Conservation (phyloP, 2,329 filamentous ascomycete genomes). For the Colletotrichum viniferum region DNA sequence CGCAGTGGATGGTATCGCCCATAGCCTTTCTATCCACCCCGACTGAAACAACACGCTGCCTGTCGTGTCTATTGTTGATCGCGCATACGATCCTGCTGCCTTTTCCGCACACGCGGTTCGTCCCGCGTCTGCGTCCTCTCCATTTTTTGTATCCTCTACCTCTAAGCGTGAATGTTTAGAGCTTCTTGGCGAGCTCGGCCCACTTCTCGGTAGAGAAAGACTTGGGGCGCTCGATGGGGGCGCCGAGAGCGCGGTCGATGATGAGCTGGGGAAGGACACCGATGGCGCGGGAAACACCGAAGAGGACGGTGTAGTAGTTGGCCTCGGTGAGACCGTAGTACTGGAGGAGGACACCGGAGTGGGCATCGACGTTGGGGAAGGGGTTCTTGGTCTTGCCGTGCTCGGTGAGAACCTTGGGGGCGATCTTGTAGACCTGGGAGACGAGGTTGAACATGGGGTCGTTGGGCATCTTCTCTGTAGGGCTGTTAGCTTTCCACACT, state of each 20-base stretch:
- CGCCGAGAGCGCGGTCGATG: conserved; percentile 96
- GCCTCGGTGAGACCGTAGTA: conserved; percentile 99
- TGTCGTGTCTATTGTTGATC: conserved; percentile 20
- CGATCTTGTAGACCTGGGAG: conserved; percentile 99
- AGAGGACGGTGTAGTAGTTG: conserved; percentile 99
- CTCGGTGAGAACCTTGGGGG: conserved; percentile 95
- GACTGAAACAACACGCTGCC: conserved; percentile 24
- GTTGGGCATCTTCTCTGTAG: conserved; percentile 79
- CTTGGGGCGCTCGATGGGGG: conserved; percentile 98
- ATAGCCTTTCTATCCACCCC: conserved; percentile 22
- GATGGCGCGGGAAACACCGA: conserved; percentile 96
- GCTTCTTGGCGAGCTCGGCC: conserved; percentile 89
- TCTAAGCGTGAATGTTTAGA: conserved; percentile 61
- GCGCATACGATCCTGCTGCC: conserved; percentile 15
- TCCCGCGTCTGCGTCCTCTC: neutral
- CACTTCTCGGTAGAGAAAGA: conserved; percentile 97
- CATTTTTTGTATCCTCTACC: neutral
- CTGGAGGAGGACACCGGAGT: conserved; percentile 98
- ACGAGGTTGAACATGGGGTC: conserved; percentile 99
- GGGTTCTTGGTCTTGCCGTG: conserved; percentile 99
- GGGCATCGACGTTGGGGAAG: conserved; percentile 97
- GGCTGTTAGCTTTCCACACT: conserved; percentile 31
- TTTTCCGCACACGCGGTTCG: conserved; percentile 8
- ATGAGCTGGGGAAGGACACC: conserved; percentile 99
- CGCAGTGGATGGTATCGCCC: conserved; percentile 25